Evolutionary conservation across 345 rosid genomes (phyloP).

Genomic region (Hypericum androsaemum): DNA sequence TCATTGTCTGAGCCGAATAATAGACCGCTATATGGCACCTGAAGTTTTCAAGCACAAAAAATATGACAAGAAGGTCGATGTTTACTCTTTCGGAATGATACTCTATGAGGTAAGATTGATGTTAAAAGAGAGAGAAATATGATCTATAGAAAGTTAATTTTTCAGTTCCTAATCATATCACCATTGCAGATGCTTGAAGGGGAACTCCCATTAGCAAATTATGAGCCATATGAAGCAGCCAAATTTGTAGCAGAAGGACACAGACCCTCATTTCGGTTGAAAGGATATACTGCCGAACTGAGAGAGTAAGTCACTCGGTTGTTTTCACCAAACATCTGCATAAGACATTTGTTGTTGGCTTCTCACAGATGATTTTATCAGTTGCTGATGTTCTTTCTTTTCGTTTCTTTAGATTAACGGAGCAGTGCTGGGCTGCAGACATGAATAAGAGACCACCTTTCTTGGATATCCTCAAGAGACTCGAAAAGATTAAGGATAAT

Average conservation of each 20-base stretch:
- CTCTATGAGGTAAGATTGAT: constrained; percentile 62
- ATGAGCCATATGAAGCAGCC: constrained; percentile 95
- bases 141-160: constrained; percentile 10
- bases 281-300: constrained; percentile 61
- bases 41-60: constrained; percentile 94
- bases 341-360: too few relatives aligned
- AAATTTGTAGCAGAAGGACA: constrained; percentile 86
- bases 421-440: constrained; percentile 77
- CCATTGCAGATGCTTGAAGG: constrained; percentile 88
- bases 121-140: constrained; percentile 3
- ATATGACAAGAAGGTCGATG: constrained; percentile 98
- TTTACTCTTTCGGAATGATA: constrained; percentile 96
- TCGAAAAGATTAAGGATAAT: constrained; percentile 76
- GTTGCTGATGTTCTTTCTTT: too few relatives aligned
- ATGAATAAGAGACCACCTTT: constrained; percentile 84
- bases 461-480: constrained; percentile 85
- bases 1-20: constrained; percentile 16
- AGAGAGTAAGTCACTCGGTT: constrained; percentile 59
- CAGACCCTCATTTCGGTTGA: constrained; percentile 67
- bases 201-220: constrained; percentile 69
- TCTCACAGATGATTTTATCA: too few relatives aligned
- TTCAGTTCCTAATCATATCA: constrained; percentile 13
- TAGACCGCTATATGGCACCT: constrained; percentile 99
- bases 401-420: constrained; percentile 40
- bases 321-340: not conserved